A percentile compares a stretch with the other conserved stretches of the same genome.
Evolutionary conservation across 169 alveolate species (phyloP).

Genomic region (Plasmodium billcollinsi): DNA sequence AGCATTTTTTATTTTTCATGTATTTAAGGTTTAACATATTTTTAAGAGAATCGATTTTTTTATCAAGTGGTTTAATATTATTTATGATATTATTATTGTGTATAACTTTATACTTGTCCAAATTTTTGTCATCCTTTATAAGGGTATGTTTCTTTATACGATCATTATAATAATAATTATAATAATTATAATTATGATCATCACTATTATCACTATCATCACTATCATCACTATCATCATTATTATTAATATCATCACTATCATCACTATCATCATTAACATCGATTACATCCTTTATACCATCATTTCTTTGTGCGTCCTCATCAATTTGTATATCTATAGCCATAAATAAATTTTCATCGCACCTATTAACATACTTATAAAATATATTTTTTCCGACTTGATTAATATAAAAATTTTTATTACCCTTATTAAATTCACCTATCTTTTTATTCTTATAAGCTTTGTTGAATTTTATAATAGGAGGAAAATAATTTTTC

Average conservation of each 20-base stretch:
- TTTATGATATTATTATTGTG: neutral
- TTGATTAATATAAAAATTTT: conserved; percentile 26
- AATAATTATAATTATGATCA: no score
- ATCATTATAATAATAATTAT: no score
- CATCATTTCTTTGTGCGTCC: neutral
- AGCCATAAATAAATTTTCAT: conserved; percentile 38
- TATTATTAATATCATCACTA: no score
- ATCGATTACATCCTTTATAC: neutral
- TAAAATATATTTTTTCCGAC: conserved; percentile 20
- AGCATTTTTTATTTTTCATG: conserved; percentile 6
- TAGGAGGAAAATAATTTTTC: conserved; percentile 19
- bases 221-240: no score
- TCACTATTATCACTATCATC: no score
- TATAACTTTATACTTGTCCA: no score
- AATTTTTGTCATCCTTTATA: no score
- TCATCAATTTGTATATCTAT: conserved; percentile 20
- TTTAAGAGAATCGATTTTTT: neutral
- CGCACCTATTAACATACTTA: conserved; percentile 21
- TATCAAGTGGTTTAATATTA: neutral
- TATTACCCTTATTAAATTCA: conserved; percentile 1
- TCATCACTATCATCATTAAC: neutral
- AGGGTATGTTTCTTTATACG: no score
- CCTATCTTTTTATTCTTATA: conserved; percentile 10
- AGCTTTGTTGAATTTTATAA: neutral
- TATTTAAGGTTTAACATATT: neutral